Base-by-base conservation (phyloP, 805 yeast genomes). In the Jamesozyma gamospora region DNA sequence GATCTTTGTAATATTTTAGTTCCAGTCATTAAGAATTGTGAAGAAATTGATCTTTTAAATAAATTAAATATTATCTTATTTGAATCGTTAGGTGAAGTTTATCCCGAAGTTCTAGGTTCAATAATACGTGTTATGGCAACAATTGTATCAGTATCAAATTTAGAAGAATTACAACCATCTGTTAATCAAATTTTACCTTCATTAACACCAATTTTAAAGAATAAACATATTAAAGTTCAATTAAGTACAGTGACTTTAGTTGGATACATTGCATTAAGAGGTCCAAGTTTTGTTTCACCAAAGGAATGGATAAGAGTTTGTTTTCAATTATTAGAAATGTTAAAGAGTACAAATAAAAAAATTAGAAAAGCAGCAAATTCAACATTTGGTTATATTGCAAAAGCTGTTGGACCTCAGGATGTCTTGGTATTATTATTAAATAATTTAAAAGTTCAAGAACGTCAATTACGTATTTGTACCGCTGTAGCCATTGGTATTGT, bases 401-500 rank as follows among this genome's bases (percentile, higher is more conserved):
- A 74, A 46, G 94, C 95, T 0, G 80, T 92, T 36, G 99, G 99
- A 0, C 99, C 99, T 0, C 92, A 85, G 45, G 97, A 92, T 58
- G 94, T 92, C 4, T 61, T 92, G 16, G 88, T 80, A 1, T 81
- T 94, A 41, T 65, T 92, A 28, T 63, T 92, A 41, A 85, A 83
- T 50, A 90, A 90, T 50, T 66, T 92, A 48, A 72, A 84, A 43
- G 94, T 88, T 7, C 97, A 90, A 56, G 97, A 92, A 56, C 82
- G 99, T 55, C 99, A 92, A 63, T 69, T 85, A 32, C 79, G 99
- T 55, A 95, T 92, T 8, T 90, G 96, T 58, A 86, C 97, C 0
- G 96, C 98, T 5, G 96, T 92, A 31, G 99, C 99, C 0, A 84
- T 92, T 48, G 98, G 95, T 28, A 87, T 92, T 49, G 94, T 92